Evolutionary conservation across 2,329 filamentous ascomycete species (phyloP).

Genomic region (Immersiporthe knoxdaviesiana): DNA sequence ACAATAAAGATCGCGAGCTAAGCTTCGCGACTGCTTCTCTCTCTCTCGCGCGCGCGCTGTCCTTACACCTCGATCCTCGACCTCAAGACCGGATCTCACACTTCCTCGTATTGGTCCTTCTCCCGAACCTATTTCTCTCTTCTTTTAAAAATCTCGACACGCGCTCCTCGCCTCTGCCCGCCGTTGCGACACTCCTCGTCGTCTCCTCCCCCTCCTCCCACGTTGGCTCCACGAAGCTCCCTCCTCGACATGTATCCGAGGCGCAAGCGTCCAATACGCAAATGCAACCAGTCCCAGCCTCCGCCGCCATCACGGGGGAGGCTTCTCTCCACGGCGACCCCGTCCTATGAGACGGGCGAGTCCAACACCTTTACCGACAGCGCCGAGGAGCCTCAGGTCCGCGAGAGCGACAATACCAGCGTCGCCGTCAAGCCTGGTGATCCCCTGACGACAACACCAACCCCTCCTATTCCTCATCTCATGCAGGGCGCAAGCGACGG

Average conservation of each 20-base stretch:
- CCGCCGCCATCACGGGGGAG: conserved; percentile 28
- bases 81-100: neutral
- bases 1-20: conserved; percentile 14
- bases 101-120: neutral
- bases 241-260: conserved; percentile 31
- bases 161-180: conserved; percentile 12
- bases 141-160: neutral
- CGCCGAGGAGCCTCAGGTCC: conserved; percentile 25
- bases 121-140: neutral
- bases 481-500: conserved; percentile 26
- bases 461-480: conserved; percentile 20
- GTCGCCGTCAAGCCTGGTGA: conserved; percentile 25
- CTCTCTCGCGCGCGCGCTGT: conserved; percentile 12
- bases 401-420: conserved; percentile 28
- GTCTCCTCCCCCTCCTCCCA: neutral
- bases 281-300: conserved; percentile 30
- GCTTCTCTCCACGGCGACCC: conserved; percentile 26
- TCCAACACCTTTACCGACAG: conserved; percentile 29
- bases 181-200: neutral
- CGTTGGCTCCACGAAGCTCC: conserved; percentile 20
- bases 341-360: conserved; percentile 27
- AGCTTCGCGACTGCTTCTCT: conserved; percentile 16
- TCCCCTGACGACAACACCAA: neutral
- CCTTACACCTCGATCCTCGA: conserved; percentile 12
- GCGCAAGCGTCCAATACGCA: conserved; percentile 29